Evolutionary conservation across 2,329 filamentous ascomycete genomes (phyloP).

Genomic region (Colletotrichum sansevieriae): DNA sequence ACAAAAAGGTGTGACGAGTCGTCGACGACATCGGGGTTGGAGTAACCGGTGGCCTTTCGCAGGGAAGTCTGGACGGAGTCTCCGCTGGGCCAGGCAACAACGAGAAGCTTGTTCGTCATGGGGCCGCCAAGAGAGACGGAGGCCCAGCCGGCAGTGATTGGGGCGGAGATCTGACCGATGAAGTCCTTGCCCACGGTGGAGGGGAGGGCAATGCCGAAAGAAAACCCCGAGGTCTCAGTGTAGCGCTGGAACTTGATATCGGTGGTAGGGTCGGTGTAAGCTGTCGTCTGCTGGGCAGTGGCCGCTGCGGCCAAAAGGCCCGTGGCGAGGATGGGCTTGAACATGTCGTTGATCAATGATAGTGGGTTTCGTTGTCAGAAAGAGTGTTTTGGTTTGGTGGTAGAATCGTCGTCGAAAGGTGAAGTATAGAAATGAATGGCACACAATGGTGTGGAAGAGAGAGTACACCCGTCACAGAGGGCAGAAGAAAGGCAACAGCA

Average conservation of each 20-base stretch:
- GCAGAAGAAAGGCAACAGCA: constrained; percentile 30
- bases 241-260: constrained; percentile 39
- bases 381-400: constrained; percentile 5
- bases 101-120: constrained; percentile 59
- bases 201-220: constrained; percentile 37
- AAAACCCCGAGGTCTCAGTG: constrained; percentile 28
- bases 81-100: constrained; percentile 59
- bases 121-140: constrained; percentile 52
- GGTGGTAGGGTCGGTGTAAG: constrained; percentile 30
- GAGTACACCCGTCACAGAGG: constrained; percentile 40
- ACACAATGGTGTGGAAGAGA: constrained; percentile 37
- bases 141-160: constrained; percentile 35
- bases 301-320: constrained; percentile 30
- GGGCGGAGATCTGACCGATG: constrained; percentile 41
- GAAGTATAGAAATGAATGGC: constrained; percentile 26
- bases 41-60: constrained; percentile 51
- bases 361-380: background rate
- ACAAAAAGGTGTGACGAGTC: constrained; percentile 61
- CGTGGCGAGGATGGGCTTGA: constrained; percentile 36
- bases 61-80: constrained; percentile 49
- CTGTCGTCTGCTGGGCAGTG: constrained; percentile 37
- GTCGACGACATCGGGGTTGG: constrained; percentile 55
- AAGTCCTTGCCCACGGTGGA: constrained; percentile 38
- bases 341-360: constrained; percentile 33
- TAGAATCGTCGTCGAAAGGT: background rate